phyloP scores from a whole-genome alignment of 495 filamentous ascomycete genomes.

The Friedmanniomyces endolithicus region DNA sequence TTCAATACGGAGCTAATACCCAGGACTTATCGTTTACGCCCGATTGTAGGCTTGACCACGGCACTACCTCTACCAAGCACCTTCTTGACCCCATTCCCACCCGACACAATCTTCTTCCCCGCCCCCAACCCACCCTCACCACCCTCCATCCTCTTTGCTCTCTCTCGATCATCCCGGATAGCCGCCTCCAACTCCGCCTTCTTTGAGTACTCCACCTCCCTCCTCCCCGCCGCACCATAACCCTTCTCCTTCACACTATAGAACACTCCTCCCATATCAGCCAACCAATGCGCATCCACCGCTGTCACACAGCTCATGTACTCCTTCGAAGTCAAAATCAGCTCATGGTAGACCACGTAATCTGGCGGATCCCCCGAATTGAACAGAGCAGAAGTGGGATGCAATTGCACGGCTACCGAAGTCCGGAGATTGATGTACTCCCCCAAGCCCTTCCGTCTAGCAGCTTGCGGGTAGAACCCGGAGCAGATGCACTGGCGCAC shows the following conservation, averaged over 20 bases:
- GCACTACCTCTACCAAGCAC: conserved; percentile 4
- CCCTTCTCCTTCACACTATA: conserved; percentile 98
- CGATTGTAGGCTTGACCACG: conserved; percentile 15
- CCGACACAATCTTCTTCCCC: background rate
- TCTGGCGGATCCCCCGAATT: conserved; percentile 88
- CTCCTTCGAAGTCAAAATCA: conserved; percentile 92
- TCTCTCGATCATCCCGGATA: conserved; percentile 78
- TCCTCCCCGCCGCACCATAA: conserved; percentile 78
- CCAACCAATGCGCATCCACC: conserved; percentile 96
- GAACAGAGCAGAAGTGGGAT: conserved; percentile 86
- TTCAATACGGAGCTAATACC: too few species aligned
- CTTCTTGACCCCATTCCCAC: background rate
- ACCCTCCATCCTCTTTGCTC: conserved; percentile 45
- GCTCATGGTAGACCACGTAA: conserved; percentile 96
- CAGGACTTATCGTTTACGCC: background rate
- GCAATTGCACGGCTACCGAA: conserved; percentile 81
- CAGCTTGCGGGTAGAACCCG: conserved; percentile 98
- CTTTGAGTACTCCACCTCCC: conserved; percentile 85
- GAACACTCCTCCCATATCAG: conserved; percentile 96
- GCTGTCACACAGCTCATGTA: conserved; percentile 98
- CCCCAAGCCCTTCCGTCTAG: conserved; percentile 87
- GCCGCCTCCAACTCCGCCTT: conserved; percentile 92
- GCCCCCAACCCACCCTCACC: conserved; percentile 29
- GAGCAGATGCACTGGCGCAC: conserved; percentile 95
- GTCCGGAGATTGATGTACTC: conserved; percentile 96